Evolutionary conservation across 164 flowering plant species (phyloP).

Genomic region (Chimonanthus salicifolius): DNA sequence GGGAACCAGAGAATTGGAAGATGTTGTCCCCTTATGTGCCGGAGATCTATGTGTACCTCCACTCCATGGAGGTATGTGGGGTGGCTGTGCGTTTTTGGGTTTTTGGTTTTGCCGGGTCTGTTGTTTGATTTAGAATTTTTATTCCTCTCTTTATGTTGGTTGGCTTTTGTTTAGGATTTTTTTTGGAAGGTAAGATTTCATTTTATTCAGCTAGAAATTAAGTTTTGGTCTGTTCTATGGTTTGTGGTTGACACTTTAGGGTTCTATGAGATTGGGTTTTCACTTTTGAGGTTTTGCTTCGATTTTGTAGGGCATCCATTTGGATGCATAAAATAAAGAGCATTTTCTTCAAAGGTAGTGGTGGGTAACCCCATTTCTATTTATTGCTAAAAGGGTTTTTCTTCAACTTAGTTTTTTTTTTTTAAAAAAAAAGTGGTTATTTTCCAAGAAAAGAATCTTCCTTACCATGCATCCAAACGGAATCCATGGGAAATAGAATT

Average conservation of each 20-base stretch:
- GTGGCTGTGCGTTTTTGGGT: too few species aligned
- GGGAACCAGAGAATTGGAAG: too few species aligned
- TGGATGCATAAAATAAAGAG: too few species aligned
- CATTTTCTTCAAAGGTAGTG: neutral
- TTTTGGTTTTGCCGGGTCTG: too few species aligned
- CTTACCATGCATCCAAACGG: neutral
- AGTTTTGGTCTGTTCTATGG: neutral
- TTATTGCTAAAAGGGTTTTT: neutral
- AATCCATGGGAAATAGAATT: neutral
- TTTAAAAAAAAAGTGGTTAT: neutral
- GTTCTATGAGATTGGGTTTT: neutral
- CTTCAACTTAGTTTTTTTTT: neutral
- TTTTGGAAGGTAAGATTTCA: too few species aligned
- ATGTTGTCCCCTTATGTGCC: too few species aligned
- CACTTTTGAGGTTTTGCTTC: neutral
- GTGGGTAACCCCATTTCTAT: neutral
- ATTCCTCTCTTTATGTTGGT: too few species aligned
- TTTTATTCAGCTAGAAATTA: neutral
- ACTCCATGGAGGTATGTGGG: too few species aligned
- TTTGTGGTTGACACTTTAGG: neutral
- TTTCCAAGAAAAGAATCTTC: neutral
- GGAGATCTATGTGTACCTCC: too few species aligned
- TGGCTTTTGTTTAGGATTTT: too few species aligned
- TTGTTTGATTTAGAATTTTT: too few species aligned
- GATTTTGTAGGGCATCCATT: too few species aligned